A percentile compares a stretch with the other conserved stretches of the same genome.
These are phyloP conservation scores for Microbotryum saponariae DNA, from an alignment of 1,284 basidiomycete genomes.

Conservation along the genomic window DNA sequence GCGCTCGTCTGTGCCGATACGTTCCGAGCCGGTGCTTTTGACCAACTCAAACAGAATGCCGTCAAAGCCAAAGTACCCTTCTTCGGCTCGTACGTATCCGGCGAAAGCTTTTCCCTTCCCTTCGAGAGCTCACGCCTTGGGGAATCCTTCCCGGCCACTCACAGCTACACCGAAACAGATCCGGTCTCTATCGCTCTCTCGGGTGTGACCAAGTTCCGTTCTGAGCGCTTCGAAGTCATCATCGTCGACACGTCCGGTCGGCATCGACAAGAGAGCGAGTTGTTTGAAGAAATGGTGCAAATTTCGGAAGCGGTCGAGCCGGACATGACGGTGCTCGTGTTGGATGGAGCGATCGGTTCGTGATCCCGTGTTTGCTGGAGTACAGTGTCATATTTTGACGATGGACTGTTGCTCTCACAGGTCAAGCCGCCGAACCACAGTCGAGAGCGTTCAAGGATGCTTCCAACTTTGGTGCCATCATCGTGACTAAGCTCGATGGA, in stretches of 20 bases:
- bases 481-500: slow-evolving; percentile 99
- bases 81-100: slow-evolving; percentile 63
- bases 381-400: not conserved
- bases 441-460: slow-evolving; percentile 95
- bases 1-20: slow-evolving; percentile 98
- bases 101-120: not conserved
- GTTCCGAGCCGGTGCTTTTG: slow-evolving; percentile 98
- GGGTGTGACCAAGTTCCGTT: slow-evolving; percentile 94
- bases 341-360: slow-evolving; percentile 44
- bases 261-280: slow-evolving; percentile 93
- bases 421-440: slow-evolving; percentile 96
- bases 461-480: slow-evolving; percentile 95
- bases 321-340: slow-evolving; percentile 46
- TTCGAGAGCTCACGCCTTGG: not conserved
- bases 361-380: not conserved
- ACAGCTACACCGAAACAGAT: slow-evolving; percentile 87
- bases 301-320: slow-evolving; percentile 89
- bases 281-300: slow-evolving; percentile 98
- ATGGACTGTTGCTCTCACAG: slow-evolving; percentile 42
- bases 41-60: slow-evolving; percentile 83
- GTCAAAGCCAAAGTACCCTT: slow-evolving; percentile 98
- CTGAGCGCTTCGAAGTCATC: slow-evolving; percentile 96
- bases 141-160: not conserved
- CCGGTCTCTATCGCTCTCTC: slow-evolving; percentile 89
- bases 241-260: slow-evolving; percentile 98